Evolutionary conservation across 129 eudicot species (phyloP).

Genomic region (Saposhnikovia divaricata): DNA sequence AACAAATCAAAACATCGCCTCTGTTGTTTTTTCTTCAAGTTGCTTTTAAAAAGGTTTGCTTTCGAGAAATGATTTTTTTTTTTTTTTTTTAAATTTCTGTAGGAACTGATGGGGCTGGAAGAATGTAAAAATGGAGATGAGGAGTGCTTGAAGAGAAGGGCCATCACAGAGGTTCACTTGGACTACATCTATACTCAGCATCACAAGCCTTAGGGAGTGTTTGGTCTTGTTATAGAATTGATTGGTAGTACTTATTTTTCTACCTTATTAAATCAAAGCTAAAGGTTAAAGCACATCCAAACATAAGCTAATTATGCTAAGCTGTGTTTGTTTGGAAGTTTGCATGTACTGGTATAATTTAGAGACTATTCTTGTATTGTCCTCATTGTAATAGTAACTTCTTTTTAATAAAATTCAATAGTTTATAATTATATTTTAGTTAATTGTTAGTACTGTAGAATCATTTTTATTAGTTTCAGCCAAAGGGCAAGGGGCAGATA

Average conservation of each 20-base stretch:
- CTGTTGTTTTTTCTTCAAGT: not conserved
- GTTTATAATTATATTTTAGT: too few relatives aligned
- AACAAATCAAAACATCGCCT: not conserved
- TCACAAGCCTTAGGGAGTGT: conserved; percentile 33
- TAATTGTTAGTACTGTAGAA: too few relatives aligned
- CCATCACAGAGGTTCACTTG: conserved; percentile 71
- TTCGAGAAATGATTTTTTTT: not conserved
- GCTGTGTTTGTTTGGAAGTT: conserved; percentile 1
- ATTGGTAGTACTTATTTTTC: not conserved
- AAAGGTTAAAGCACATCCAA: not conserved
- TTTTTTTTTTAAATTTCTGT: not conserved
- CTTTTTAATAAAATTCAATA: not conserved
- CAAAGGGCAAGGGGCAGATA: too few relatives aligned
- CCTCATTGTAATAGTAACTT: not conserved
- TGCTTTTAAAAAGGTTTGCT: not conserved
- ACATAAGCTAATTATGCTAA: not conserved
- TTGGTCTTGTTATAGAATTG: not conserved
- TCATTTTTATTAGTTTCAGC: too few relatives aligned
- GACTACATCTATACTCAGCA: conserved; percentile 96
- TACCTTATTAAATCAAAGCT: not conserved
- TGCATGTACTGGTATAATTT: not conserved
- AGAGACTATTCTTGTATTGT: not conserved
- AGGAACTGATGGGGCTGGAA: conserved; percentile 67
- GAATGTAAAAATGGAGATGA: conserved; percentile 56
- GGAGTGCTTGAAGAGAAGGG: conserved; percentile 69